Base-by-base conservation (phyloP, 2,329 filamentous ascomycete species). In the Colletotrichum gloeosporioides region DNA sequence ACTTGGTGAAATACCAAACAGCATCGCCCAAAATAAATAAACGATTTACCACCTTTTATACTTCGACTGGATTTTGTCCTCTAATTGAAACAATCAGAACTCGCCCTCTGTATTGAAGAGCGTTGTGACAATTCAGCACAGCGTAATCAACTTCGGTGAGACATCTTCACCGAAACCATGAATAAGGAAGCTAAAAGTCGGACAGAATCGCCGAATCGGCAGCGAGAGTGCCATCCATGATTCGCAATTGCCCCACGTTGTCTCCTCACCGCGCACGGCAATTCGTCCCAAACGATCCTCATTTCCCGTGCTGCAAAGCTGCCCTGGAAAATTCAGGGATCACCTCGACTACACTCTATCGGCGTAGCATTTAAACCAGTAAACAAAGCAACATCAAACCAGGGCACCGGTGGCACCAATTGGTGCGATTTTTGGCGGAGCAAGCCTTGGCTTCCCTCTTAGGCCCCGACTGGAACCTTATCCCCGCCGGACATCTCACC, bases 221-320 rank as follows among this genome's bases (percentile, higher is more conserved):
- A 64, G 39, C 55, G 73, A 73, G 44, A 13, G 2, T 8, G 36
- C 63, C 32, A 55, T 68, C 55, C 13, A 67, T 29, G 16, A 44
- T 27, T 73, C 73, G 69, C 69, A 75, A 63, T 63, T 25, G 63
- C 64, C 70, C 70, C 70, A 61, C 64, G 69, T 34, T 10, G 12
- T 32, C 64, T 13, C 44, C 69, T 75, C 55, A 57, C 8, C 27
- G 10, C 22, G 10, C 10, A 63, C 22, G 22, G 53, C 71, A 32
- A 71, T 61, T 65, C 72, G 32, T 61, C 61, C 27, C 34, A 67
- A 55, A 57, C 44, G 32, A 69, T 73, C 9, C 57, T 73, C 72
- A 66, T 75, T 67, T 71, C 68, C 62, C 62, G n/a, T 44, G 15
- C 49, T 29, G 29, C 49, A 16, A 27, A n/a, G 29, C 29, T 67